Evolutionary conservation across 2,329 filamentous ascomycete species (phyloP).

Genomic region (Dactylellina leptospora): DNA sequence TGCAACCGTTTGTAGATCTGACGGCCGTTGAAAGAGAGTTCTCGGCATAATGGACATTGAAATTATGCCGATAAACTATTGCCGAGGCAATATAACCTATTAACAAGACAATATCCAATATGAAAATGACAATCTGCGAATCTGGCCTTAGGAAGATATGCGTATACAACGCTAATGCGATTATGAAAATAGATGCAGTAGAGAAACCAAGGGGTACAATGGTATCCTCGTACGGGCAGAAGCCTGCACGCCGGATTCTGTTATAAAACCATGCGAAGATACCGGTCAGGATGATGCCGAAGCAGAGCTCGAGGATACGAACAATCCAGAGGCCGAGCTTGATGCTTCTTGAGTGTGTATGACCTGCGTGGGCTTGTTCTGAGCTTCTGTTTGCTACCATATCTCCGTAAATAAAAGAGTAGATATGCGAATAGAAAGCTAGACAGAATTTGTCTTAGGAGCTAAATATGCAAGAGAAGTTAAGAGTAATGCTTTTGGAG

Average conservation of each 20-base stretch:
- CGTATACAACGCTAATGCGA: background rate
- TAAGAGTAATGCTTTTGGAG: too few species aligned
- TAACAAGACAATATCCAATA: conserved; percentile 9
- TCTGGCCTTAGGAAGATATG: background rate
- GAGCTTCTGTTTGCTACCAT: background rate
- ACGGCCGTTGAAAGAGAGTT: conserved; percentile 16
- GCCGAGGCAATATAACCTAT: conserved; percentile 17
- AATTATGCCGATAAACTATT: conserved; percentile 37
- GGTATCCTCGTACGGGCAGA: conserved; percentile 8
- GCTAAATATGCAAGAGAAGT: too few species aligned
- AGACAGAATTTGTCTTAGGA: too few species aligned
- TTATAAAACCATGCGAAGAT: conserved; percentile 55
- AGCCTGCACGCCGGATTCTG: conserved; percentile 37
- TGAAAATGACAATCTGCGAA: conserved; percentile 2
- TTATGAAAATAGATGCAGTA: conserved; percentile 28
- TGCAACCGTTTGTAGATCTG: background rate
- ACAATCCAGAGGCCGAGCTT: conserved; percentile 35
- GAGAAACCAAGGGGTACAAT: conserved; percentile 53
- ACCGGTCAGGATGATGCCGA: conserved; percentile 55
- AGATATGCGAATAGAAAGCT: too few species aligned
- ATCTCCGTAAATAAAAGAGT: too few species aligned
- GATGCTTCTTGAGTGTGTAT: conserved; percentile 6
- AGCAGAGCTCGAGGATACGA: conserved; percentile 54
- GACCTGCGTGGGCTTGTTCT: background rate
- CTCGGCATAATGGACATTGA: background rate